Conservation (phyloP, 163 green algal species). For the Coccomyxa subellipsoidea region DNA sequence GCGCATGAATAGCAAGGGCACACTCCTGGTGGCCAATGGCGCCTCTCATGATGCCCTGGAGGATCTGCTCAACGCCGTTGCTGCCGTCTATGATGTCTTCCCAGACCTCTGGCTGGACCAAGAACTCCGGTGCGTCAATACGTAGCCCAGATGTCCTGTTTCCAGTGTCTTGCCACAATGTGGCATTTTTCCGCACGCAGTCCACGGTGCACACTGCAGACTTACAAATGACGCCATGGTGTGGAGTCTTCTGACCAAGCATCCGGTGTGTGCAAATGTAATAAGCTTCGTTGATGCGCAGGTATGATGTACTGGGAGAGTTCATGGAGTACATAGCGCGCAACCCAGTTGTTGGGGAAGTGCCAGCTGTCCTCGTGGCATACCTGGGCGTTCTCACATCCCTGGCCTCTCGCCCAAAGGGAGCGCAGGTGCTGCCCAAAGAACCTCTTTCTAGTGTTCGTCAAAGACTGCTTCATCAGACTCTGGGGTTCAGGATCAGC, state of each 20-base stretch:
- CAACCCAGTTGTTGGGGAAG: constrained; percentile 14
- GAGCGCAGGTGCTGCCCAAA: constrained; percentile 26
- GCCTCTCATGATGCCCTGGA: neutral
- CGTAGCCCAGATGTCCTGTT: neutral
- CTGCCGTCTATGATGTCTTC: constrained; percentile 31
- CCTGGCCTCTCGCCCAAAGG: constrained; percentile 53
- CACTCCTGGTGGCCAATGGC: neutral
- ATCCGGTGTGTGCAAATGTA: neutral
- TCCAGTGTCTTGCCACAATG: neutral
- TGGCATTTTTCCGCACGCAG: neutral
- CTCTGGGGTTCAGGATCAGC: neutral
- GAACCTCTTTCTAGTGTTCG: neutral
- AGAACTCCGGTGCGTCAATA: constrained; percentile 16
- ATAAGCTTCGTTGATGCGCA: constrained; percentile 14
- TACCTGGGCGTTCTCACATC: constrained; percentile 67
- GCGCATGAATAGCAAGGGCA: neutral
- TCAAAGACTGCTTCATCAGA: neutral
- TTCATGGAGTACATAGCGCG: constrained; percentile 41
- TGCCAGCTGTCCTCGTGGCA: constrained; percentile 52
- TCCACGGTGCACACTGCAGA: neutral
- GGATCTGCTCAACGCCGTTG: constrained; percentile 42
- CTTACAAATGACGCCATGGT: neutral
- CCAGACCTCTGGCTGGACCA: constrained; percentile 56
- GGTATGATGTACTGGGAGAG: constrained; percentile 26
- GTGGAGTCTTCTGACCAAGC: neutral